A percentile compares a stretch with the other conserved stretches of the same genome.
phyloP scores from a whole-genome alignment of 306 rosid genomes.

The Lathyrus tuberosus region DNA sequence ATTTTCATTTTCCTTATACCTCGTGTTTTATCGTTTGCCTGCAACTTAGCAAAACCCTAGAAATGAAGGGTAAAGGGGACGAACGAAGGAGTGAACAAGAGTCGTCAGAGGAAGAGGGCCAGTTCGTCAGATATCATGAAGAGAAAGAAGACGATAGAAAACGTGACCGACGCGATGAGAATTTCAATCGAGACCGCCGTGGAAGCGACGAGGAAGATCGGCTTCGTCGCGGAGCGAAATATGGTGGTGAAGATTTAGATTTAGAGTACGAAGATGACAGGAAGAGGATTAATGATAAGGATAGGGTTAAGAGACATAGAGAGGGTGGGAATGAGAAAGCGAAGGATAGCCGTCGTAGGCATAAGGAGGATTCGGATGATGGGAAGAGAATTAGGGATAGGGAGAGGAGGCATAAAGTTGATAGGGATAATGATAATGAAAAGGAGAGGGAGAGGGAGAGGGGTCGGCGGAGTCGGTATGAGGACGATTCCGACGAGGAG shows the following conservation, averaged over 20 bases:
- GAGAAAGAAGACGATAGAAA: background rate
- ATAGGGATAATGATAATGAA: background rate
- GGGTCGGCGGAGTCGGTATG: background rate
- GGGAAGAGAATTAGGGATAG: background rate
- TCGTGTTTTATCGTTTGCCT: too few relatives aligned
- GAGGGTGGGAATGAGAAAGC: background rate
- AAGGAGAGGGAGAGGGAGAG: background rate
- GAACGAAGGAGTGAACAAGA: background rate
- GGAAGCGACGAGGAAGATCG: background rate
- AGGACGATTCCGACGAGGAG: background rate
- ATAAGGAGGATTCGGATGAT: constrained; percentile 7
- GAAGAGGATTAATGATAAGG: background rate
- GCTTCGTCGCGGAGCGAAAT: background rate
- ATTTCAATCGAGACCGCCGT: background rate
- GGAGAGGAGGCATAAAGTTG: background rate
- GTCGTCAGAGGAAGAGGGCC: background rate
- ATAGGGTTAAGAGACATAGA: background rate
- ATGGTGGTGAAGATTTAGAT: background rate
- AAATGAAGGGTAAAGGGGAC: background rate
- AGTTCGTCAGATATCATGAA: background rate
- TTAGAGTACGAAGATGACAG: background rate
- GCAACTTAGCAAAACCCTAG: constrained; percentile 2
- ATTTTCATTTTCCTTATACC: too few relatives aligned
- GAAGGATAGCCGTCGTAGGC: background rate
- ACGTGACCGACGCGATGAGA: background rate